Conservation (phyloP, 2,329 filamentous ascomycete genomes). For the Aspergillus texensis region DNA sequence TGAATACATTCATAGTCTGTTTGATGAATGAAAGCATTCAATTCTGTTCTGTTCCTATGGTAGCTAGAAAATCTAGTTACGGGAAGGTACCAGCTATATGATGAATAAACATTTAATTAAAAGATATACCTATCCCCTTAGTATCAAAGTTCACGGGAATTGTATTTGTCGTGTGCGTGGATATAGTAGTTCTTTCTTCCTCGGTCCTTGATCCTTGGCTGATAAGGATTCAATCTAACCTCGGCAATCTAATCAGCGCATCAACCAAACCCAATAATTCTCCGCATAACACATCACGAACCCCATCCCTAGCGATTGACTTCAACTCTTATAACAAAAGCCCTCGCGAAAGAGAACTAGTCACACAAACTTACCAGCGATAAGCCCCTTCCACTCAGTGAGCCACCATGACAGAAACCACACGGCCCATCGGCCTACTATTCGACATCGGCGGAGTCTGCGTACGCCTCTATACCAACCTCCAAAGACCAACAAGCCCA, state of each 20-base stretch:
- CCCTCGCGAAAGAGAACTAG: not conserved
- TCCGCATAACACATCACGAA: conserved; percentile 10
- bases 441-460: conserved; percentile 98
- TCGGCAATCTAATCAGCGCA: conserved; percentile 28
- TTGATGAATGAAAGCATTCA: not conserved
- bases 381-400: not conserved
- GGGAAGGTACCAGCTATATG: not conserved
- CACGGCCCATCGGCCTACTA: conserved; percentile 71
- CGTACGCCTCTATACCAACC: conserved; percentile 60
- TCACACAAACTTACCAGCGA: not conserved
- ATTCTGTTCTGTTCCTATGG: not conserved
- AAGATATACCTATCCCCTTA: no score
- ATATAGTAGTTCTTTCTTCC: not conserved
- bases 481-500: not conserved
- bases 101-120: not conserved
- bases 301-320: conserved; percentile 4
- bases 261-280: conserved; percentile 9
- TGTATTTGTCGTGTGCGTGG: not conserved
- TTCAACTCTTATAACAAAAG: not conserved
- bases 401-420: conserved; percentile 42
- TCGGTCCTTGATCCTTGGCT: conserved; percentile 6
- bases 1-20: conserved; percentile 19
- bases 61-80: not conserved
- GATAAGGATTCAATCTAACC: conserved; percentile 20
- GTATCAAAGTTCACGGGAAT: not conserved